Conservation (phyloP, 306 rosid genomes). For the Prinsepia uniflora region DNA sequence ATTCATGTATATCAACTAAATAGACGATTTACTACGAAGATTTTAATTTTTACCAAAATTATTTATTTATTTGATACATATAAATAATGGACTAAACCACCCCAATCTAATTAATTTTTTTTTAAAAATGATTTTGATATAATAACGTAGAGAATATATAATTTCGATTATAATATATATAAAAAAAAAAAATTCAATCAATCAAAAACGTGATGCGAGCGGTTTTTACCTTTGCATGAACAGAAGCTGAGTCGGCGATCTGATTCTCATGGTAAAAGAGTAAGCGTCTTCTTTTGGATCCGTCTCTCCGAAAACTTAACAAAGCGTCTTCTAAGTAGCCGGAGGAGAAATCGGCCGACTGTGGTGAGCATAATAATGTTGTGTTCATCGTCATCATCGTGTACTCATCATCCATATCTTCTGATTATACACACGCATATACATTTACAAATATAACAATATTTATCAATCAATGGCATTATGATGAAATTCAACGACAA, state of each 20-base stretch:
- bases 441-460: slow-evolving; percentile 38
- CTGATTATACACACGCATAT: slow-evolving; percentile 2
- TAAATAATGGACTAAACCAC: no score
- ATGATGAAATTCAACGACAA: background rate
- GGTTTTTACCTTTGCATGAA: slow-evolving; percentile 32
- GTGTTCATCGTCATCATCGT: slow-evolving; percentile 11
- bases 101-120: no score
- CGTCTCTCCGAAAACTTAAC: slow-evolving; percentile 47
- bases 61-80: no score
- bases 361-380: slow-evolving; percentile 46
- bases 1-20: no score
- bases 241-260: slow-evolving; percentile 24
- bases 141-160: no score
- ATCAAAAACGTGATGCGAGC: no score
- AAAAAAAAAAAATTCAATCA: no score
- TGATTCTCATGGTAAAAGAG: slow-evolving; percentile 30
- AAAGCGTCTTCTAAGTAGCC: slow-evolving; percentile 94
- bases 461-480: background rate
- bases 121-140: no score
- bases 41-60: no score
- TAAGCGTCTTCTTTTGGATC: slow-evolving; percentile 72
- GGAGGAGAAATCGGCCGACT: slow-evolving; percentile 50
- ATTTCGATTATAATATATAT: no score
- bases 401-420: slow-evolving; percentile 21
- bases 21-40: no score